These are phyloP conservation scores for Zygosaccharomyces kombuchaensis DNA, from an alignment of 805 yeast species.

Conservation along the genomic window DNA sequence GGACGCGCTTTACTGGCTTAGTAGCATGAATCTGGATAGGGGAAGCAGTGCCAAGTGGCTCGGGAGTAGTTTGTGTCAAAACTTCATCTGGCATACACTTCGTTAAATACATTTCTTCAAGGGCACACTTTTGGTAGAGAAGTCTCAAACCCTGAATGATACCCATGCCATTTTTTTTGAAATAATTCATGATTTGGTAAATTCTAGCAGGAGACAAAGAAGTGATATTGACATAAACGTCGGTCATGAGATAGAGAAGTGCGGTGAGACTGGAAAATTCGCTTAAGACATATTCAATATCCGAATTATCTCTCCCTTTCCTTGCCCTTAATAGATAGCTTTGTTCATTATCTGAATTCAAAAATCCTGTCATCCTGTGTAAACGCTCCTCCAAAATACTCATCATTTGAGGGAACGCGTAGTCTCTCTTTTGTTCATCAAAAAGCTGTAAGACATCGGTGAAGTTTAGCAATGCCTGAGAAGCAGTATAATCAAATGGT, in stretches of 20 bases:
- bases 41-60: conserved; percentile 37
- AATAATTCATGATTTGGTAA: conserved; percentile 25
- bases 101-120: conserved; percentile 56
- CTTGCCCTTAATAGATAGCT: conserved; percentile 31
- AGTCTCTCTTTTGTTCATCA: conserved; percentile 51
- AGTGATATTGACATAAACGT: conserved; percentile 52
- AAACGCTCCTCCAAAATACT: conserved; percentile 35
- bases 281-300: conserved; percentile 17
- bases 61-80: conserved; percentile 36
- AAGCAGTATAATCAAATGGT: conserved; percentile 58
- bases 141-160: conserved; percentile 41
- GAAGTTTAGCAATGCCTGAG: conserved; percentile 50
- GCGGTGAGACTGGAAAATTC: conserved; percentile 38
- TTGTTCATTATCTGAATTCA: conserved; percentile 15
- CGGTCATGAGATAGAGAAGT: conserved; percentile 49
- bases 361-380: conserved; percentile 27
- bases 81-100: conserved; percentile 47
- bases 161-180: conserved; percentile 36
- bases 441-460: conserved; percentile 52
- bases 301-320: conserved; percentile 10
- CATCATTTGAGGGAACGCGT: conserved; percentile 40
- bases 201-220: conserved; percentile 46
- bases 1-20: conserved; percentile 38
- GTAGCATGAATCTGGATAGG: conserved; percentile 42
- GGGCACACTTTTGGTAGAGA: conserved; percentile 46